Conservation (phyloP, 2,329 filamentous ascomycete genomes). For the Pyrenochaeta sp. region DNA sequence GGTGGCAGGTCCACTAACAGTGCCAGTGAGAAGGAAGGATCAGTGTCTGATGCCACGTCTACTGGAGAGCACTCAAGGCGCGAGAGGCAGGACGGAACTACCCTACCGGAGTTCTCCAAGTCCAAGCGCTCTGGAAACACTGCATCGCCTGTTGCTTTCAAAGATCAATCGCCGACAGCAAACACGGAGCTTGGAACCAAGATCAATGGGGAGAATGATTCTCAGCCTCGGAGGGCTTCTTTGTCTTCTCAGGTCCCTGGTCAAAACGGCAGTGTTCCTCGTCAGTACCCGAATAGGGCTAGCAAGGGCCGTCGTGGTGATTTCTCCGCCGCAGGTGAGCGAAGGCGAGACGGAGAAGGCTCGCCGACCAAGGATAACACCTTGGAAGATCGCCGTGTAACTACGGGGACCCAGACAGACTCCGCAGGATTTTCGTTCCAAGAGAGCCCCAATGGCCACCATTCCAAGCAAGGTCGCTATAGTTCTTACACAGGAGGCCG, state of each 20-base stretch:
- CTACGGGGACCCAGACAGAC: slow-evolving; percentile 45
- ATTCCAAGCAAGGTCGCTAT: slow-evolving; percentile 40
- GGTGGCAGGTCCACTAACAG: slow-evolving; percentile 56
- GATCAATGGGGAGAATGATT: slow-evolving; percentile 29
- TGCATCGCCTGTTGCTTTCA: slow-evolving; percentile 37
- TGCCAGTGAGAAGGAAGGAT: slow-evolving; percentile 48
- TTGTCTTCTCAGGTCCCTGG: slow-evolving; percentile 23
- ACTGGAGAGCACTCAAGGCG: slow-evolving; percentile 46
- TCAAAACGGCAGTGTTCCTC: slow-evolving; percentile 37
- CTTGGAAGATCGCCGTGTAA: slow-evolving; percentile 39
- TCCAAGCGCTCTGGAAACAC: slow-evolving; percentile 45
- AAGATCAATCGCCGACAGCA: slow-evolving; percentile 32
- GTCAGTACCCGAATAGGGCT: slow-evolving; percentile 38
- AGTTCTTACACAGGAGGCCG: slow-evolving; percentile 47
- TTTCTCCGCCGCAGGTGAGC: slow-evolving; percentile 34
- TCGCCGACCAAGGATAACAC: slow-evolving; percentile 42
- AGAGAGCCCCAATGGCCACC: slow-evolving; percentile 39
- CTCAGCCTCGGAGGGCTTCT: slow-evolving; percentile 26
- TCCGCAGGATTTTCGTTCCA: slow-evolving; percentile 30
- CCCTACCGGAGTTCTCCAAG: slow-evolving; percentile 40
- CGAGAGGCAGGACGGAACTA: slow-evolving; percentile 35
- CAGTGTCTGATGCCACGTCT: slow-evolving; percentile 18
- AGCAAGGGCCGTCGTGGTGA: slow-evolving; percentile 44
- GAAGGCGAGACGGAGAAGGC: slow-evolving; percentile 40
- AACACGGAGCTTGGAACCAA: slow-evolving; percentile 36